These are phyloP conservation scores for Fusarium decemcellulare DNA, from an alignment of 2,329 filamentous ascomycete species.

Conservation along the genomic window DNA sequence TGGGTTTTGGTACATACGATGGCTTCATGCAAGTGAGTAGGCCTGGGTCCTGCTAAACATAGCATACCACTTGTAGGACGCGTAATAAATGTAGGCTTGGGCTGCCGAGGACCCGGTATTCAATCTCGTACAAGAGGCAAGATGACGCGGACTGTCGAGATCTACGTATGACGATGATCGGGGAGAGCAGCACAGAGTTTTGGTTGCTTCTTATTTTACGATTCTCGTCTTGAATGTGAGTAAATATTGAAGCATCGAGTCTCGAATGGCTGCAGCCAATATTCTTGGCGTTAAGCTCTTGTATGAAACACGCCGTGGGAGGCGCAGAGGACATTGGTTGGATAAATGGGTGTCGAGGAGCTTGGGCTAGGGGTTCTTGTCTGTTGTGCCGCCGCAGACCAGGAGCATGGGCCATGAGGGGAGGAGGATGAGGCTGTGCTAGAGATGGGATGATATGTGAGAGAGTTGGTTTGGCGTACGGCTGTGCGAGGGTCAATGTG, in stretches of 20 bases:
- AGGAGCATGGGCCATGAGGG: constrained; percentile 20
- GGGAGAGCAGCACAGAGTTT: neutral
- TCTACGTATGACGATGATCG: neutral
- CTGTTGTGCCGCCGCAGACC: constrained; percentile 11
- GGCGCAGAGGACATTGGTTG: constrained; percentile 3
- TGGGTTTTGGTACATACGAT: neutral
- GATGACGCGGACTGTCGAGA: constrained; percentile 10
- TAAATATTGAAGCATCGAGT: neutral
- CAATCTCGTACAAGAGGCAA: neutral
- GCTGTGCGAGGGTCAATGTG: constrained; percentile 23
- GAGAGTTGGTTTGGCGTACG: constrained; percentile 18
- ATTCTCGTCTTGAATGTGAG: neutral
- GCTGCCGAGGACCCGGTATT: neutral
- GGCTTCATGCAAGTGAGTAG: neutral
- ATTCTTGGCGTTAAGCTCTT: neutral
- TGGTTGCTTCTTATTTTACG: neutral
- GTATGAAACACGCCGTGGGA: constrained; percentile 28
- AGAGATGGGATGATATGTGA: constrained; percentile 20
- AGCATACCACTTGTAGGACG: neutral
- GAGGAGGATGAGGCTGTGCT: constrained; percentile 33
- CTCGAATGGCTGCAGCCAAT: neutral
- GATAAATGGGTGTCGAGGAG: neutral
- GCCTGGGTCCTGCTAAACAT: neutral
- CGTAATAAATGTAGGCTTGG: constrained; percentile 5
- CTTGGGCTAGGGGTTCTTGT: neutral